Evolutionary conservation across 163 green algal species (phyloP), one percentile per base, ranked within the genome.

Genomic region (Trebouxia gelatinosa): DNA sequence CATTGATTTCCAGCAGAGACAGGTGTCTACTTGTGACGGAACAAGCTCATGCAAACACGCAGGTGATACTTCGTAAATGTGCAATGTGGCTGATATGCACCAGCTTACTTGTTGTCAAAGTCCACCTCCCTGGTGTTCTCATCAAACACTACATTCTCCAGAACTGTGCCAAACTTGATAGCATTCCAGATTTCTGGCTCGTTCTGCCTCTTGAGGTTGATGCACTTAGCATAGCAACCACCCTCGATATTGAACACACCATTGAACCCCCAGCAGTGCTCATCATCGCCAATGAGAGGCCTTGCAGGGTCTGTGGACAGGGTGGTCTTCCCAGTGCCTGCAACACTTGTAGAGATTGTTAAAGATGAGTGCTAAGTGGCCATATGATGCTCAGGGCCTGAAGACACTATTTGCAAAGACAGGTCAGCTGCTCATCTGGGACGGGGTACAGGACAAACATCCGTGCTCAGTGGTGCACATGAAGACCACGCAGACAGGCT

Each of bases 171-270:
- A 81, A 94, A 97, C 43, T 87, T 84, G 78, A 98, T 94, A 68
- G 94, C 94, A 39, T 89, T 86, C 75, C 80, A 97, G 82, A 98
- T 98, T 83, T 96, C 91, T 0, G 94, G 94, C 86, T 98, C 94
- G 29, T 82, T 89, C 50, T 79, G 51, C 86, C 89, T 78, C 78
- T 85, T 94, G 35, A 99, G 89, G 7, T 90, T 88, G 48, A 98
- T 98, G 88, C 83, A 92, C 89, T 99, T 99, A 81, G 96, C 95
- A 78, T 99, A 99, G 90, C 95, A 99, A 61, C 95, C 95, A n/a
- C 95, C 95, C 90, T 99, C 96, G 64, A 99, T 96, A 88, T 99
- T 99, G 86, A 97, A 98, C 50, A 99, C 94, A 66, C 95, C 95
- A 5, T 89, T 81, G 72, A 96, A 83, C 9, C 83, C 85, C 96